A percentile compares a stretch with the other conserved stretches of the same genome.
phyloP scores from a whole-genome alignment of 352 stramenopile genomes.

The Phytophthora kernoviae region DNA sequence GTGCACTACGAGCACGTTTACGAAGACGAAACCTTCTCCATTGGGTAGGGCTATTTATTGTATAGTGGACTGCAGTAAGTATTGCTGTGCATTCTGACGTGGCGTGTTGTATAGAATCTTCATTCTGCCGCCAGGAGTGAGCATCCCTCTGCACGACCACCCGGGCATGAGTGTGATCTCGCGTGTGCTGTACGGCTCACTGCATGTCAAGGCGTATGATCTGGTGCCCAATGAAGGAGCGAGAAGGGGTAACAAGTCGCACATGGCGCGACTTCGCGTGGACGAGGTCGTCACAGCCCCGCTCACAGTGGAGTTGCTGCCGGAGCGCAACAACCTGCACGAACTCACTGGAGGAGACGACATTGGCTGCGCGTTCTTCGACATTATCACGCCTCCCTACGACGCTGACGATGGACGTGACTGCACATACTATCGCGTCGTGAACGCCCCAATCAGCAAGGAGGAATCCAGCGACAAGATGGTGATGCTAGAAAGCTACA shows the following conservation, averaged over 20 bases:
- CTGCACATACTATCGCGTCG: slow-evolving; percentile 77
- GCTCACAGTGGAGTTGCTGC: slow-evolving; percentile 71
- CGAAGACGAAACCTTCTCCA: slow-evolving; percentile 79
- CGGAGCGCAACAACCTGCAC: slow-evolving; percentile 76
- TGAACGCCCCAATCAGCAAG: slow-evolving; percentile 21
- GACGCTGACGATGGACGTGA: slow-evolving; percentile 64
- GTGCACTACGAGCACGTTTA: slow-evolving; percentile 86
- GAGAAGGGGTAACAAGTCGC: slow-evolving; percentile 10
- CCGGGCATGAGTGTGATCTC: slow-evolving; percentile 87
- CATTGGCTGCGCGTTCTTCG: slow-evolving; percentile 83
- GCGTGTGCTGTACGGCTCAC: slow-evolving; percentile 74
- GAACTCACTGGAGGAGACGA: slow-evolving; percentile 72
- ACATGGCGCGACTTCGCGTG: slow-evolving; percentile 44
- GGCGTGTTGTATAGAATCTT: slow-evolving; percentile 61
- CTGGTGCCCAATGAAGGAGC: slow-evolving; percentile 30
- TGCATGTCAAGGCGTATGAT: slow-evolving; percentile 72
- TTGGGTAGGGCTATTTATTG: slow-evolving; percentile 47
- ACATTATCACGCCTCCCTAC: slow-evolving; percentile 89
- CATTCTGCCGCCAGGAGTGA: slow-evolving; percentile 71
- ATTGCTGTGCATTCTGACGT: neutral
- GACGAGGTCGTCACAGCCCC: slow-evolving; percentile 56
- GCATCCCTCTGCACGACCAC: slow-evolving; percentile 84
- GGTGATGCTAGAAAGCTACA: slow-evolving; percentile 52
- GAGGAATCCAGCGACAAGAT: slow-evolving; percentile 22
- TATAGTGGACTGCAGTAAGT: neutral